A percentile compares a stretch with the other conserved stretches of the same genome.
Conservation (phyloP, 352 stramenopile species). For the Phytophthora cactorum region DNA sequence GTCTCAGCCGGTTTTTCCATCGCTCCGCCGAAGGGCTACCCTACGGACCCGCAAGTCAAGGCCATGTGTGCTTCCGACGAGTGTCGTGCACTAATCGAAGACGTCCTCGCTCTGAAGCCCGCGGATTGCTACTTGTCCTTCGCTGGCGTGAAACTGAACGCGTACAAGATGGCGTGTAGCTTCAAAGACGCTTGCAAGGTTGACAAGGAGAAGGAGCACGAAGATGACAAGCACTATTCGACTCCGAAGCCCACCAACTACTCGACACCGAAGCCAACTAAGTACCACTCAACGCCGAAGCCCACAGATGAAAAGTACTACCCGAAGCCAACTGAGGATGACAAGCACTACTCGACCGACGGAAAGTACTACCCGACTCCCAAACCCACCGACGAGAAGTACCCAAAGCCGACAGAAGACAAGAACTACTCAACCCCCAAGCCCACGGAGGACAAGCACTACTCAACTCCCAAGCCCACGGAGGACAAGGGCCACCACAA, state of each 20-base stretch:
- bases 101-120: conserved; percentile 28
- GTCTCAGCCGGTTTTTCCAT: conserved; percentile 30
- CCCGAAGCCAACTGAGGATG: conserved; percentile 11
- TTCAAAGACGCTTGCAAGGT: conserved; percentile 15
- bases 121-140: conserved; percentile 34
- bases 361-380: conserved; percentile 16
- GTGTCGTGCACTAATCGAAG: conserved; percentile 26
- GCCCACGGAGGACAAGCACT: conserved; percentile 14
- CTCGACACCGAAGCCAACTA: neutral
- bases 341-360: conserved; percentile 6
- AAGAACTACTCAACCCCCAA: conserved; percentile 18
- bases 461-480: conserved; percentile 11
- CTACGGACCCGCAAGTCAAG: conserved; percentile 31
- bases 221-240: conserved; percentile 6
- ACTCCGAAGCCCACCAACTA: conserved; percentile 7
- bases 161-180: conserved; percentile 19
- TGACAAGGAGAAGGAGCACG: conserved; percentile 4
- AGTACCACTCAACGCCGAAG: conserved; percentile 16
- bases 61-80: conserved; percentile 23
- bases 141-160: conserved; percentile 28
- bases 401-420: conserved; percentile 14
- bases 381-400: conserved; percentile 18
- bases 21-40: conserved; percentile 21
- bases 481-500: conserved; percentile 15
- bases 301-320: conserved; percentile 17